Base-by-base conservation (phyloP, 495 filamentous ascomycete genomes). In the Lichenothelia convexa region DNA sequence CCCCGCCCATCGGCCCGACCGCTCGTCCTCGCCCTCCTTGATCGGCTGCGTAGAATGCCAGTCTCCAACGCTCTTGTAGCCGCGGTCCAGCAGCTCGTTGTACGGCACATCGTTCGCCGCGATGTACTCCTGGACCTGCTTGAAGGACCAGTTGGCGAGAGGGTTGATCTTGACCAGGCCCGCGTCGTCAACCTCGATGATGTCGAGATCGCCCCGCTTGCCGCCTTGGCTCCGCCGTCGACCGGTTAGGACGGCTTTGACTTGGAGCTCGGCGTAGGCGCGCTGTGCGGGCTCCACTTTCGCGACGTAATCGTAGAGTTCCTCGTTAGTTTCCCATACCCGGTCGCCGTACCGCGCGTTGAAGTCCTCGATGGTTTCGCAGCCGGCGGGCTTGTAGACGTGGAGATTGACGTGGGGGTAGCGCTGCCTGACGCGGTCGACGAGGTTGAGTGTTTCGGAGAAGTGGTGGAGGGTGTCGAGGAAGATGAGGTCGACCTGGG, bases 111-210 rank as follows among this genome's bases (percentile, higher is more conserved):
- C 52, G 61, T 93, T 68, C 43, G 78, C 74, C 38, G 71, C 65
- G 64, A 93, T 64, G 57, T 97, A 97, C 22, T 68, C 66, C 57
- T 82, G 72, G 31, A 97, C 89, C 53, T 94, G 79, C 37, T 72
- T 59, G 58, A 95, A 95, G 27, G 73, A 65, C 89, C 89, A 97
- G 65, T 91, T 91, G 45, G 84, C 86, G 30, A 97, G 65, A n/a
- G 89, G 91, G 62, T 97, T 97, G 67, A 97, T 73, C 64, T 97
- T 97, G 70, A 95, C 71, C 34, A 95, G 64, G 29, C 86, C 86
- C 32, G 78, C 76, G 38, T 93, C 86, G 51, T 93, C 85, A 9
- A 94, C 66, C 54, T 95, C 89, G 44, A 97, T 69, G 54, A 97
- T 75, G 45, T 79, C 74, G 31, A 97, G 70, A 45, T 77, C 72